Conservation (phyloP, 1,284 basidiomycete species). For the Tylopilus orsonianus region DNA sequence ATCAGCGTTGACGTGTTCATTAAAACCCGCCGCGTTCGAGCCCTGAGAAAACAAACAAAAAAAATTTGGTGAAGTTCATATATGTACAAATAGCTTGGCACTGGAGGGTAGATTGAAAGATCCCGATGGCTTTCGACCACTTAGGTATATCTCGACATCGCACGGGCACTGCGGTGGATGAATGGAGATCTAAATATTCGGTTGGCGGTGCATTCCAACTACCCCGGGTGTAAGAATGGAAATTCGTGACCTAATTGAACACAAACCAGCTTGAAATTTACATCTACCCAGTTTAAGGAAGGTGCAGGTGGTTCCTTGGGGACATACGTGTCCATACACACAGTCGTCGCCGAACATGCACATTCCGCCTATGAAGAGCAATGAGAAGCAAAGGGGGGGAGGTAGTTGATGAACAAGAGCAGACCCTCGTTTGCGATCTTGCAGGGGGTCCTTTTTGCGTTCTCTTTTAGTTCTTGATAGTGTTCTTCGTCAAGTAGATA, state of each 20-base stretch:
- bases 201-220: conserved; percentile 37
- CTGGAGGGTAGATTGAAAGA: conserved; percentile 13
- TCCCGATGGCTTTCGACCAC: conserved; percentile 14
- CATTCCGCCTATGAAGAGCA: conserved; percentile 40
- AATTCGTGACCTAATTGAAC: conserved; percentile 16
- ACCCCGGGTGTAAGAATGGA: conserved; percentile 17
- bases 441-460: conserved; percentile 61
- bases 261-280: conserved; percentile 57
- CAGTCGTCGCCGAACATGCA: conserved; percentile 60
- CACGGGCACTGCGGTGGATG: conserved; percentile 8
- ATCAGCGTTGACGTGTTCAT: conserved; percentile 36
- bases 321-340: conserved; percentile 61
- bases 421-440: conserved; percentile 52
- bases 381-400: conserved; percentile 4
- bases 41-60: conserved; percentile 27
- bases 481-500: conserved; percentile 53
- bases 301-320: conserved; percentile 46
- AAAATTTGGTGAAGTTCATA: conserved; percentile 32
- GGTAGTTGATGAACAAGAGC: conserved; percentile 7
- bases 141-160: conserved; percentile 17
- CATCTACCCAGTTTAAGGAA: conserved; percentile 55
- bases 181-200: conserved; percentile 18
- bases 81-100: conserved; percentile 35
- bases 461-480: conserved; percentile 47
- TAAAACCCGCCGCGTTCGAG: conserved; percentile 23